A percentile compares a stretch with the other conserved stretches of the same genome.
These are phyloP conservation scores for Colletotrichum sp. DNA, from an alignment of 2,329 filamentous ascomycete species.

Conservation along the genomic window DNA sequence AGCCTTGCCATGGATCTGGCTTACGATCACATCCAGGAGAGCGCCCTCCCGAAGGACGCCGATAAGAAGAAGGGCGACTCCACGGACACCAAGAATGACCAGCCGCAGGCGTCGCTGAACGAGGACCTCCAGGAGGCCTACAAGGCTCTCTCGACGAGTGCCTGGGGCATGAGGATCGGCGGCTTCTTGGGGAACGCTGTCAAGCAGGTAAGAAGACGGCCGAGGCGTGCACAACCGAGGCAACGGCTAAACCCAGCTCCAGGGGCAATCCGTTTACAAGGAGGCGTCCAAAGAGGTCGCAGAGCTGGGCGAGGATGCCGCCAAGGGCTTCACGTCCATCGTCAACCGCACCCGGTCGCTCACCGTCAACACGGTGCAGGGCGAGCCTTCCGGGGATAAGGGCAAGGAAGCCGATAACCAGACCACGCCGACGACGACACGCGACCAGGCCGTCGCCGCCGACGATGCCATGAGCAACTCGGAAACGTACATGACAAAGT, in stretches of 20 bases:
- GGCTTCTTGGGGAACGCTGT: constrained; percentile 91
- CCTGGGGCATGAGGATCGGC: constrained; percentile 88
- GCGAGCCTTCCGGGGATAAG: constrained; percentile 23
- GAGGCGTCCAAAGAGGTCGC: constrained; percentile 86
- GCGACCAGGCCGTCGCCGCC: constrained; percentile 37
- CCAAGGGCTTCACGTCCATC: constrained; percentile 76
- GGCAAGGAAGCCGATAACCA: constrained; percentile 29
- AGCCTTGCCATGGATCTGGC: constrained; percentile 80
- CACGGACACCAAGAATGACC: constrained; percentile 44
- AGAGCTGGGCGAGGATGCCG: constrained; percentile 80
- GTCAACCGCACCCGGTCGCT: constrained; percentile 77
- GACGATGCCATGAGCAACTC: constrained; percentile 50
- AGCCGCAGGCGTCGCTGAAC: constrained; percentile 68
- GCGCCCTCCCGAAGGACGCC: constrained; percentile 68
- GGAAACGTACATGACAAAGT: constrained; percentile 74
- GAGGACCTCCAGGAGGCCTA: constrained; percentile 94
- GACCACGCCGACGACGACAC: constrained; percentile 51
- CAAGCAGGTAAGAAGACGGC: constrained; percentile 71
- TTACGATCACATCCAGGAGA: constrained; percentile 95
- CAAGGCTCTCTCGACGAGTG: constrained; percentile 87
- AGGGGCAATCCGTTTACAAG: constrained; percentile 84
- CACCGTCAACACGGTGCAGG: constrained; percentile 60
- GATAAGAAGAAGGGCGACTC: constrained; percentile 45
- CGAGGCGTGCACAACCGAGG: neutral
- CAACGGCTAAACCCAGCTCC: constrained; percentile 5